Conservation (phyloP, 306 rosid genomes). For the Sicyos edulis region DNA sequence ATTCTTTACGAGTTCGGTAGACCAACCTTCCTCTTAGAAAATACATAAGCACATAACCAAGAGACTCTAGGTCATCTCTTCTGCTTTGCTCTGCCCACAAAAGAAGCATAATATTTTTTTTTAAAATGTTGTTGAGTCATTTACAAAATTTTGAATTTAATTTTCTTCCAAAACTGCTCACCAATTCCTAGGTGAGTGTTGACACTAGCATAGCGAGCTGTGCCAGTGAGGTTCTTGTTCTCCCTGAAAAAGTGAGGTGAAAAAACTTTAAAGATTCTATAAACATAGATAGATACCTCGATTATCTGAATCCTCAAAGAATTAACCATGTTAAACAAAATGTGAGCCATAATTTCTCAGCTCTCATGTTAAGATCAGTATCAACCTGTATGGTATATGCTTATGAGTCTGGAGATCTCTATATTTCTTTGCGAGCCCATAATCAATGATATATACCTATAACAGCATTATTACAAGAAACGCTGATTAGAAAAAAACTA, state of each 20-base stretch:
- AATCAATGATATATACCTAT: constrained; percentile 90
- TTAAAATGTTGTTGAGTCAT: constrained; percentile 17
- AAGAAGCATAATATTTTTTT: constrained; percentile 22
- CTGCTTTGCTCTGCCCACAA: constrained; percentile 85
- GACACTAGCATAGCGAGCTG: constrained; percentile 99
- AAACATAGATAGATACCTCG: not conserved
- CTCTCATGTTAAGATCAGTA: constrained; percentile 10
- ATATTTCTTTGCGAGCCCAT: constrained; percentile 95
- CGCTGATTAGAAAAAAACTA: not conserved
- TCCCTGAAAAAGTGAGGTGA: constrained; percentile 41
- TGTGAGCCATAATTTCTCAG: constrained; percentile 1
- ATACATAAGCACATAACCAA: constrained; percentile 97
- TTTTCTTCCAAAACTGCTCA: constrained; percentile 34
- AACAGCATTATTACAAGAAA: constrained; percentile 23
- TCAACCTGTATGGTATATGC: constrained; percentile 93
- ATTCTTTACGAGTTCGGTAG: not conserved
- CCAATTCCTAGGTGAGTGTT: constrained; percentile 99
- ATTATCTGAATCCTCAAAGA: not conserved
- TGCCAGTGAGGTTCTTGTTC: constrained; percentile 98
- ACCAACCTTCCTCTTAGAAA: constrained; percentile 93
- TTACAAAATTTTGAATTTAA: not conserved
- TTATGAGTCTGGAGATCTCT: constrained; percentile 96
- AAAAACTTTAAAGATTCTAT: constrained; percentile 9
- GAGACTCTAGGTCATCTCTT: constrained; percentile 99
- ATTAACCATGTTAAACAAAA: constrained; percentile 1